phyloP scores from a whole-genome alignment of 2,329 filamentous ascomycete genomes.

The Exserohilum turcica region DNA sequence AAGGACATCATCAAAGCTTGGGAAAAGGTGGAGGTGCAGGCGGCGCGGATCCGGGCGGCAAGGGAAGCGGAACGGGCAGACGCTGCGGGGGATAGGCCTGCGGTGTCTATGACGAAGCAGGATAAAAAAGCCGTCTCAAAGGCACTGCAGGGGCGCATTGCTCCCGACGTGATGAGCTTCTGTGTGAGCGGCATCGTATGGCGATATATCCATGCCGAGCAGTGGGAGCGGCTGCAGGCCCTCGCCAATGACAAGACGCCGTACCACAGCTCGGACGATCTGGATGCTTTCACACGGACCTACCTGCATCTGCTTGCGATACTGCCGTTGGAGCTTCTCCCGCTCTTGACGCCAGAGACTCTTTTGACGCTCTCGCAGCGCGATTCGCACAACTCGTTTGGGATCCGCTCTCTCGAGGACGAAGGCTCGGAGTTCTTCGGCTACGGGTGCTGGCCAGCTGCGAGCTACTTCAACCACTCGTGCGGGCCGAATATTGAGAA shows the following conservation, averaged over 20 bases:
- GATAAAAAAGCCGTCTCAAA: slow-evolving; percentile 40
- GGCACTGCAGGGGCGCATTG: slow-evolving; percentile 35
- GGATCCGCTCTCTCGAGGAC: slow-evolving; percentile 52
- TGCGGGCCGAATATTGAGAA: slow-evolving; percentile 54
- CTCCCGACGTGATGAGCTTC: slow-evolving; percentile 51
- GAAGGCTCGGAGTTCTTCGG: slow-evolving; percentile 56
- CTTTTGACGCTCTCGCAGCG: slow-evolving; percentile 46
- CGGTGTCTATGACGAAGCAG: slow-evolving; percentile 36
- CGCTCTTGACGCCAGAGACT: slow-evolving; percentile 40
- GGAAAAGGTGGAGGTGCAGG: slow-evolving; percentile 30
- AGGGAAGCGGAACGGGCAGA: slow-evolving; percentile 17
- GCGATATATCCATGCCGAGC: slow-evolving; percentile 32
- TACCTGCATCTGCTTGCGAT: slow-evolving; percentile 53
- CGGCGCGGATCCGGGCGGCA: slow-evolving; percentile 34
- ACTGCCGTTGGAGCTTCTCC: slow-evolving; percentile 45
- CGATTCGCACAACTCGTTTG: slow-evolving; percentile 56
- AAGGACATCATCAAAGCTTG: slow-evolving; percentile 39
- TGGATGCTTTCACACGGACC: slow-evolving; percentile 47
- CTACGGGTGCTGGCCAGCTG: slow-evolving; percentile 54
- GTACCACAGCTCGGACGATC: slow-evolving; percentile 49
- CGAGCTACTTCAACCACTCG: slow-evolving; percentile 57
- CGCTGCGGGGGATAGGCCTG: background rate
- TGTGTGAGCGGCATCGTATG: slow-evolving; percentile 50
- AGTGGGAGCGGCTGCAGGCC: slow-evolving; percentile 42
- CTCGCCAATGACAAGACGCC: slow-evolving; percentile 51